Conservation (phyloP, 2,329 filamentous ascomycete genomes). For the Penicillium vulpinum region DNA sequence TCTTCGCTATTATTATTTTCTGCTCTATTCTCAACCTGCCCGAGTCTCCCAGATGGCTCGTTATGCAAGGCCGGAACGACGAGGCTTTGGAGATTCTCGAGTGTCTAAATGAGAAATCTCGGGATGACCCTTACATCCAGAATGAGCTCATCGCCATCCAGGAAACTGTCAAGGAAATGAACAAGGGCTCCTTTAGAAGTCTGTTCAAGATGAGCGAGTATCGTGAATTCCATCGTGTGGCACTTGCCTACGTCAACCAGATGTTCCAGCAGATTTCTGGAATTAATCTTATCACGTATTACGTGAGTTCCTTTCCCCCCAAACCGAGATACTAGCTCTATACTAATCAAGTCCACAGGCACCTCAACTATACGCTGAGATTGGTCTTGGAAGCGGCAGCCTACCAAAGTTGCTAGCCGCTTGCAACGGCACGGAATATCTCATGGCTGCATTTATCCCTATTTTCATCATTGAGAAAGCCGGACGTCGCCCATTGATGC, state of each 20-base stretch:
- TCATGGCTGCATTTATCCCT: constrained; percentile 49
- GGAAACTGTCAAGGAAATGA: constrained; percentile 49
- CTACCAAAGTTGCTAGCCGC: constrained; percentile 44
- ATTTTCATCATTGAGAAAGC: constrained; percentile 50
- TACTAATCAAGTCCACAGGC: constrained; percentile 15
- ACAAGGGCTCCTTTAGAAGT: constrained; percentile 53
- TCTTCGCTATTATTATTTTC: constrained; percentile 54
- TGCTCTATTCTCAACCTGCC: constrained; percentile 49
- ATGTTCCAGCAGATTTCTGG: constrained; percentile 51
- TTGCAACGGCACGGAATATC: constrained; percentile 53
- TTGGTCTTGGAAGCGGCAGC: constrained; percentile 20
- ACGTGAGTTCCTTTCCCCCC: constrained; percentile 17
- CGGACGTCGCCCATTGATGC: constrained; percentile 66
- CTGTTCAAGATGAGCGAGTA: constrained; percentile 58
- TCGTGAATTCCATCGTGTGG: constrained; percentile 54
- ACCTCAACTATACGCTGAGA: constrained; percentile 20
- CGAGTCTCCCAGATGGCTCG: constrained; percentile 58
- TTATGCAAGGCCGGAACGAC: constrained; percentile 56
- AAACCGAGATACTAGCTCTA: rapidly evolving
- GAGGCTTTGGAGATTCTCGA: constrained; percentile 50
- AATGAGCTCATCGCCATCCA: constrained; percentile 51
- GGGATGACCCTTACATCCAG: constrained; percentile 44
- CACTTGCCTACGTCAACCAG: constrained; percentile 56
- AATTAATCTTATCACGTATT: constrained; percentile 45
- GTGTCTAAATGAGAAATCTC: constrained; percentile 44